These are phyloP conservation scores for Colletotrichum neosansevieriae DNA, from an alignment of 2,329 filamentous ascomycete genomes.

Conservation along the genomic window DNA sequence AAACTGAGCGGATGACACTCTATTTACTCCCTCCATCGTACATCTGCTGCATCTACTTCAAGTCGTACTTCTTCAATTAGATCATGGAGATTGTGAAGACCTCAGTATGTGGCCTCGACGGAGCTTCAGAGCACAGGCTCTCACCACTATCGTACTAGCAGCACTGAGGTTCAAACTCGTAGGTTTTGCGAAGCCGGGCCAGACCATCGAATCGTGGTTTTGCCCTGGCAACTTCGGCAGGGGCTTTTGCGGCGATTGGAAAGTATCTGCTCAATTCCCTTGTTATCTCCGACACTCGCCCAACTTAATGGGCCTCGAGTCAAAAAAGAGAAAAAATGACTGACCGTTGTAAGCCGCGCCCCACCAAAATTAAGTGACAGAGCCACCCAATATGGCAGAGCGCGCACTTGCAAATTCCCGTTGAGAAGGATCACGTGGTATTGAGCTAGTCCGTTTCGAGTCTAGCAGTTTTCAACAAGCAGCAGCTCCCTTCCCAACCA, in stretches of 20 bases:
- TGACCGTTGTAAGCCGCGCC: conserved; percentile 34
- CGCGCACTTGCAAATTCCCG: conserved; percentile 38
- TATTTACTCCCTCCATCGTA: no score
- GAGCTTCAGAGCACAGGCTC: no score
- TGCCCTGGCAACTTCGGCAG: background rate
- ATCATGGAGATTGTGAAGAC: no score
- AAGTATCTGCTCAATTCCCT: conserved; percentile 10
- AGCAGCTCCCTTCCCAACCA: conserved; percentile 48
- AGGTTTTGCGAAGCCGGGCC: no score
- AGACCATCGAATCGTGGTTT: background rate
- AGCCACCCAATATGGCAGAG: conserved; percentile 18
- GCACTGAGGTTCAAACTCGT: no score
- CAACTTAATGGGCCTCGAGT: conserved; percentile 23
- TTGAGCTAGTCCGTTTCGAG: conserved; percentile 44
- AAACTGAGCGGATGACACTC: no score
- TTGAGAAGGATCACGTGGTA: conserved; percentile 45
- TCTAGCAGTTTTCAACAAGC: conserved; percentile 54
- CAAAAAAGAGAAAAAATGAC: conserved; percentile 13
- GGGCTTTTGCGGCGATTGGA: conserved; percentile 24
- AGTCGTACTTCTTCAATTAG: no score
- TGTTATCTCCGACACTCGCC: conserved; percentile 31
- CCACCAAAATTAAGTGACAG: conserved; percentile 18
- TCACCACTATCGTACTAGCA: no score
- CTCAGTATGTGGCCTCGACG: no score
- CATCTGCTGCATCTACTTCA: no score